Percentiles rank a stretch among this genome's conserved stretches.
These are phyloP conservation scores for Cajanus cajan DNA, from an alignment of 306 rosid genomes.

Conservation along the genomic window DNA sequence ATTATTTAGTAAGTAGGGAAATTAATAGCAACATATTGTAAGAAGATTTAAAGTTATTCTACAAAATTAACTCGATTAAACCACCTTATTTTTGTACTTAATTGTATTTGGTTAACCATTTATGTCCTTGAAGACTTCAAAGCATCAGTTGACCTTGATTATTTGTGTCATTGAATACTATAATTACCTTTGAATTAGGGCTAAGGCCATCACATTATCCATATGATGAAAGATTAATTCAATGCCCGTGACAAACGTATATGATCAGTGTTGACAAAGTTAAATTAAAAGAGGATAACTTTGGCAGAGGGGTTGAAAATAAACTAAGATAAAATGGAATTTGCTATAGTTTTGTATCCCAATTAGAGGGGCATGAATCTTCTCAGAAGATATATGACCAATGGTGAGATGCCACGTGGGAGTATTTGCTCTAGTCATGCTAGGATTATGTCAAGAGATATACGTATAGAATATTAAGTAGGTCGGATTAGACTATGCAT, in stretches of 20 bases:
- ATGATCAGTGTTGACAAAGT: background rate
- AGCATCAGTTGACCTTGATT: background rate
- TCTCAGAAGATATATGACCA: conserved; percentile 56
- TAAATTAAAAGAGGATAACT: background rate
- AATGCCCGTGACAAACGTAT: background rate
- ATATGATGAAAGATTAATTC: background rate
- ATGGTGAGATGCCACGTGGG: conserved; percentile 37
- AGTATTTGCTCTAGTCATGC: conserved; percentile 35
- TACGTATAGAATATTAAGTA: conserved; percentile 56
- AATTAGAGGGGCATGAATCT: conserved; percentile 50
- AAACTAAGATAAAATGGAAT: background rate
- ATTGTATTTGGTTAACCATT: background rate
- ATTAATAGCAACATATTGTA: too few species aligned
- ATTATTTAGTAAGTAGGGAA: too few species aligned
- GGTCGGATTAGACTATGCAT: conserved; percentile 39
- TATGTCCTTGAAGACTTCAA: too few species aligned
- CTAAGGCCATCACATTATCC: background rate
- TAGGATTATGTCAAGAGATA: conserved; percentile 48
- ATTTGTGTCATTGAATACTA: background rate
- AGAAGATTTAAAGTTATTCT: too few species aligned
- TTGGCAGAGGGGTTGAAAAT: background rate
- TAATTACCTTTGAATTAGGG: background rate
- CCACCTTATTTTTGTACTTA: too few species aligned
- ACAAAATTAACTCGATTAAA: too few species aligned
- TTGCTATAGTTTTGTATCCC: conserved; percentile 35